phyloP scores from a whole-genome alignment of 805 yeast species.

The Tetrapisispora fleetii region DNA sequence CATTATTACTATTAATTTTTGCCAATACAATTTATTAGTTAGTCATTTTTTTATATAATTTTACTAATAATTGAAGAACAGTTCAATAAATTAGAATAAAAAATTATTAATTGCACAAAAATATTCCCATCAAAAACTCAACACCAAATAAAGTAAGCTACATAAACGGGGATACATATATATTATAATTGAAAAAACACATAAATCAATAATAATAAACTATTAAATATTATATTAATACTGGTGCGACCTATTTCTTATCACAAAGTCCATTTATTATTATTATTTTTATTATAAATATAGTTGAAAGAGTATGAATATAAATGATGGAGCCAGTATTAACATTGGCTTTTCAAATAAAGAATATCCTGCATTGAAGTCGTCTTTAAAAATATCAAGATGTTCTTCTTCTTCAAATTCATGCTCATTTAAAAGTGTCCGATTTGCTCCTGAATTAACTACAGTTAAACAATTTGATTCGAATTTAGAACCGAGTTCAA shows the following conservation, averaged over 20 bases:
- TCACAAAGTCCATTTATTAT: not conserved
- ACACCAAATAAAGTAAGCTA: too few species aligned
- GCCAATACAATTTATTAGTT: not conserved
- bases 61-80: not conserved
- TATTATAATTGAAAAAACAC: too few species aligned
- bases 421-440: slow-evolving; percentile 41
- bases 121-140: too few species aligned
- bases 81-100: not conserved
- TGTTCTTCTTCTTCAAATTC: slow-evolving; percentile 8
- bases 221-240: too few species aligned
- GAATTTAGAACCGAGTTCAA: slow-evolving; percentile 49
- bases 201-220: too few species aligned
- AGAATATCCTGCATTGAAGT: slow-evolving; percentile 10
- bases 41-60: too few species aligned
- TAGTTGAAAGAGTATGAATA: not conserved
- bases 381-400: slow-evolving; percentile 19
- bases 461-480: slow-evolving; percentile 58
- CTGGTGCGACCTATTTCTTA: too few species aligned
- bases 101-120: too few species aligned
- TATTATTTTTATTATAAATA: not conserved
- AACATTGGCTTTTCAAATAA: not conserved
- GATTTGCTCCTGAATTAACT: slow-evolving; percentile 53
- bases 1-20: too few species aligned
- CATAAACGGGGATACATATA: too few species aligned
- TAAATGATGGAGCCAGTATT: not conserved